Evolutionary conservation across 2,329 filamentous ascomycete genomes (phyloP), one percentile per base, ranked within the genome.

Genomic region (Colletotrichum plurivorum): DNA sequence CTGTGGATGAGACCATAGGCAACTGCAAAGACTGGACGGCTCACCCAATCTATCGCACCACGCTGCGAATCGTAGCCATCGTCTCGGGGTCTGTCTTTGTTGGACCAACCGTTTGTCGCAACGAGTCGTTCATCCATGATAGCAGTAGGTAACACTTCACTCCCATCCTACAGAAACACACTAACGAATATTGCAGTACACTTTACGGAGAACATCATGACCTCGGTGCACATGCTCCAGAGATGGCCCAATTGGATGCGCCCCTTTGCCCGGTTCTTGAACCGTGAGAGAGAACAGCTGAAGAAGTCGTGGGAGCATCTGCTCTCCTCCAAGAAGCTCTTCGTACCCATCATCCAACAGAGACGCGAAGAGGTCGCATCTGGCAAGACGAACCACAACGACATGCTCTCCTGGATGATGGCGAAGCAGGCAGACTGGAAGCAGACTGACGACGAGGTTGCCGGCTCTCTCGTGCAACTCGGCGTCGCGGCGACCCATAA

Each of bases 401-500:
- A 63, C 2, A 63, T 63, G 61, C 52, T 63, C 0, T 52, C 61
- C 52, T 84, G 82, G 83, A 36, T 84, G 9, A 75, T 83, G 18
- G 78, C 81, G 31, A 75, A 74, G 0, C 76, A 80, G 18, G 71
- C 73, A 1, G 77, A 80, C 72, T 78, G 77, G 48, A 71, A 70
- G 8, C 69, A 73, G 13, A 59, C 74, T 60, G 73, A 70, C 12
- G 74, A 78, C 64, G 75, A 79, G 25, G 71, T 83, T n/a, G 78
- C 83, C 5, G 75, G 75, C 18, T 74, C 82, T 15, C 78, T 84
- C 73, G 77, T 85, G 15, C 73, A 75, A 0, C 72, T 85, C 4
- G 80, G 78, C 48, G 82, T 85, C 54, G 83, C 84, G 0, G 80
- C 84, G 4, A 85, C 87, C 27, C 83, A 85, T 68, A 85, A 84